Base-by-base conservation (phyloP, 768 basidiomycete species). In the Lactarius evosmus region DNA sequence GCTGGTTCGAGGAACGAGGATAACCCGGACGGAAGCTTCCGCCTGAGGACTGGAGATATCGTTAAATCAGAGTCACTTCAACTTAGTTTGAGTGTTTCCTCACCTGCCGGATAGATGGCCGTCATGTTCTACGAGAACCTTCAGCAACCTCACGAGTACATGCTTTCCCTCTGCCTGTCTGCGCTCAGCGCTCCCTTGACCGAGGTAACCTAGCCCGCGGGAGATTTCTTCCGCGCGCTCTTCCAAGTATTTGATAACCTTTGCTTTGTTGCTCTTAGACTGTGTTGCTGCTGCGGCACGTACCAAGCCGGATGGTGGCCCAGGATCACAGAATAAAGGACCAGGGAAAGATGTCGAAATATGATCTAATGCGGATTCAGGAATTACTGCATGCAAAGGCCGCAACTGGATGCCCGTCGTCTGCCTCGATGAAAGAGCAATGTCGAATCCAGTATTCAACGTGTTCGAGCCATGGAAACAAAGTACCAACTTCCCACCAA, bases 401-500 rank as follows among this genome's bases (percentile, higher is more conserved):
- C 86, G 85, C 46, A 97, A 81, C 65, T 84, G 81, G 25, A 96
- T 76, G 44, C 83, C 82, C 2, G 87, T 88, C 12, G 87, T 84
- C 56, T 84, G 84, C 33, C 89, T 83, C 17, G 86, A 84, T 14
- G 88, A 83, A 29, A 92, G 77, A 1, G 89, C 87, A 54, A 91
- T 85, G 73, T 93, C 88, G 72, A 92, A 88, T 49, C 89, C 87
- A 22, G 88, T 85, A 72, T 79, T 85, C 72, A 88, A 74, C 17
- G 84, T 82, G 14, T 82, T 77, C 57, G 83, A 80, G 33, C 84
- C 83, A 69, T 92, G 93, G 78, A 96, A 97, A 73, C 91, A 95
- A 8, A 92, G 88, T 9, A 95, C 82, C 62, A 98, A 70, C 70
- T 89, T 89, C 12, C 95, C 95, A n/a, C 94, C 94, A 70, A 95